phyloP scores from a whole-genome alignment of 2,329 filamentous ascomycete species.

The Magnaporthiopsis incrustans region DNA sequence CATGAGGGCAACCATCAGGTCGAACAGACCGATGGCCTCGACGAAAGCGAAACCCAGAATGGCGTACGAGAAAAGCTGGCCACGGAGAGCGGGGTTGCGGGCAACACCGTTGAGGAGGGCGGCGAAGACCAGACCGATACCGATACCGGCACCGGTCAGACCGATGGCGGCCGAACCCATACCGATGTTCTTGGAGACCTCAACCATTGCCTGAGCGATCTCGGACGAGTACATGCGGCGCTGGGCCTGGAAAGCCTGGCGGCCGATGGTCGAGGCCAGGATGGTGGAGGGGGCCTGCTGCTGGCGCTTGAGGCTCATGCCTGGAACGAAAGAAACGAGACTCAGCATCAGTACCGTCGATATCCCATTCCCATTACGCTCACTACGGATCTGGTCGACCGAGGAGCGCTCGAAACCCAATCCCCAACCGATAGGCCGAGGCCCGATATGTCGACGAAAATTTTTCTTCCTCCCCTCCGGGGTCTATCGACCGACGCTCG shows the following conservation, averaged over 20 bases:
- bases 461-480: not conserved
- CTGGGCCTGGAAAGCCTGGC: slow-evolving; percentile 48
- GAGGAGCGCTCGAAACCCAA: not conserved
- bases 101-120: slow-evolving; percentile 82
- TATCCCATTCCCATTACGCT: not conserved
- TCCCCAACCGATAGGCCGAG: not conserved
- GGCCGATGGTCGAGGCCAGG: slow-evolving; percentile 51
- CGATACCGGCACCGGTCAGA: slow-evolving; percentile 87
- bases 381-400: not conserved
- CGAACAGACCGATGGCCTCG: slow-evolving; percentile 53
- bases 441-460: not conserved
- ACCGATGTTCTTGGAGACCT: slow-evolving; percentile 86
- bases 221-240: slow-evolving; percentile 79
- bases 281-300: slow-evolving; percentile 60
- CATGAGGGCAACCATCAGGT: slow-evolving; percentile 81
- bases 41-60: slow-evolving; percentile 58
- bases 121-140: slow-evolving; percentile 92
- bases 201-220: slow-evolving; percentile 81
- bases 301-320: slow-evolving; percentile 55
- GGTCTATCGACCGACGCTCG: not conserved
- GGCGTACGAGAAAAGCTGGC: slow-evolving; percentile 73
- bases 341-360: slow-evolving; percentile 12
- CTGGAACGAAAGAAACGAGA: slow-evolving; percentile 7
- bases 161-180: slow-evolving; percentile 86
- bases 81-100: slow-evolving; percentile 90